A percentile compares a stretch with the other conserved stretches of the same genome.
These are phyloP conservation scores for Monilinia vaccinii-corymbosi DNA, from an alignment of 2,329 filamentous ascomycete species.

Conservation along the genomic window DNA sequence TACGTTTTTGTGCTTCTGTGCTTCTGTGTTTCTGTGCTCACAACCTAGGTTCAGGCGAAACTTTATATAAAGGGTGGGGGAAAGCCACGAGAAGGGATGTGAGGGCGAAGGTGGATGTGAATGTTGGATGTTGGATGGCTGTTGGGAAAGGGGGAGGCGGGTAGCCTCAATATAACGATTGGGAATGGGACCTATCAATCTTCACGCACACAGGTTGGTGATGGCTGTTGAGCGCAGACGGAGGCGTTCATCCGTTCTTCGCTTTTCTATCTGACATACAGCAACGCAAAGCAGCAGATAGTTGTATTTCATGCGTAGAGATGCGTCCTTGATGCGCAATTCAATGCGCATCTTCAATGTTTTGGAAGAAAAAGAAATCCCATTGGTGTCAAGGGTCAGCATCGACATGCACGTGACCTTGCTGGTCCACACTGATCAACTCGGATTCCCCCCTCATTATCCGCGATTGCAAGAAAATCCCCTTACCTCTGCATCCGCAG, in stretches of 20 bases:
- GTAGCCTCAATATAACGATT: constrained; percentile 4
- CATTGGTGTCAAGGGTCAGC: not conserved
- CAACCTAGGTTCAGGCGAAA: not conserved
- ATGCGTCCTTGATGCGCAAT: constrained; percentile 4
- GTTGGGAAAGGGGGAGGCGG: not conserved
- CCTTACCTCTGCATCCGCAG: not conserved
- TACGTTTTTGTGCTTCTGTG: not conserved
- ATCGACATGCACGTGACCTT: not conserved
- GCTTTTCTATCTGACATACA: constrained; percentile 10
- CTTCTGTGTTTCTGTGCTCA: not conserved
- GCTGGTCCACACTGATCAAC: not conserved
- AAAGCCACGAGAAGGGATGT: not conserved
- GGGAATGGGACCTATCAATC: not conserved
- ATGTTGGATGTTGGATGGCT: not conserved
- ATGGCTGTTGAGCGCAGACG: not conserved
- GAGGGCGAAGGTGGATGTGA: too few relatives aligned
- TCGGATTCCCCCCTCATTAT: constrained; percentile 6
- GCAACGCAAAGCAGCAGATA: too few relatives aligned
- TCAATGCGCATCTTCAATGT: not conserved
- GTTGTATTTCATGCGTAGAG: not conserved
- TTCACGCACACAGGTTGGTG: not conserved
- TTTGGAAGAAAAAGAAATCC: not conserved
- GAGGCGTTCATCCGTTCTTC: constrained; percentile 6
- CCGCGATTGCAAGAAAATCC: constrained; percentile 1
- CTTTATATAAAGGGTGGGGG: not conserved